Evolutionary conservation across 106 monocot species (phyloP), one percentile per base, ranked within the genome.

Genomic region (Xerophyta viscosa): DNA sequence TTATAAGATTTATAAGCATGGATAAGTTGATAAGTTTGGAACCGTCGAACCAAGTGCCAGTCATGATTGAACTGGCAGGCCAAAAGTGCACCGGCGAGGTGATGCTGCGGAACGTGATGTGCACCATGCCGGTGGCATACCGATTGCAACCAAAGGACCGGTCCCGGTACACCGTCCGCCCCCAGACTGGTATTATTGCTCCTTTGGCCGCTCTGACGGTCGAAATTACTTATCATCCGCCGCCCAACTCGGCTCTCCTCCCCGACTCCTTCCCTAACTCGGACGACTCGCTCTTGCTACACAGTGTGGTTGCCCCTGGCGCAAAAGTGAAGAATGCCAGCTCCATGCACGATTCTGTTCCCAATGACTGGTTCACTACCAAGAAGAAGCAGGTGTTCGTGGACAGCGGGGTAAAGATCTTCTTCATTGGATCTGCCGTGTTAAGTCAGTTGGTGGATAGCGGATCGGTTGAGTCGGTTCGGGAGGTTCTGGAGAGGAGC

Each of bases 121-220:
- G 74, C 69, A 79, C 79, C 0, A 79, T 79, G 79, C 79, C 79
- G 24, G 79, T 79, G 2, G 79, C 79, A 6, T 79, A 65, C 65
- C 65, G 73, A 28, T 33, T 79, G 20, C 65, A 74, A 23, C 69
- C 79, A 11, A 23, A 52, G 36, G 61, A 66, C 57, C 37, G 36
- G 24, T 11, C 55, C 20, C 64, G 69, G 22, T 79, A 65, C 61
- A 1, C 49, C 0, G 36, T 70, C 31, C 68, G 61, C 2, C 79
- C 79, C 6, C 74, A 70, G 37, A 61, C 74, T 0, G 79, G 74
- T 23, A 70, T 79, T 51, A 65, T 79, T 18, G 60, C 65, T 6
- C 79, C 79, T 10, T 65, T 79, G 0, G 73, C 65, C 21, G 50
- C 79, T 11, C 12, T 70, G 6, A 31, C 23, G 4, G 19, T 79